Evolutionary conservation across 345 rosid species (phyloP).

Genomic region (Acer negundo): DNA sequence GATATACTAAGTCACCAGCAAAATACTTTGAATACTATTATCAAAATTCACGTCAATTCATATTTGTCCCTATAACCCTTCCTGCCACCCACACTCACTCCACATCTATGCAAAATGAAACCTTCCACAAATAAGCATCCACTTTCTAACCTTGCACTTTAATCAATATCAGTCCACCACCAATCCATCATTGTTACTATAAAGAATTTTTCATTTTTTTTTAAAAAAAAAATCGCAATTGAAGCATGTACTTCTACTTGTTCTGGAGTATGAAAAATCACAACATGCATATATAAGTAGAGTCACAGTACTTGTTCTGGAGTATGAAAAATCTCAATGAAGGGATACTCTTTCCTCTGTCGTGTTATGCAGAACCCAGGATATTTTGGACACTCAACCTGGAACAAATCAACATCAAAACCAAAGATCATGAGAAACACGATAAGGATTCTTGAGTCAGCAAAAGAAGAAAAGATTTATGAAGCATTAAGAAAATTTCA

Average conservation of each 20-base stretch:
- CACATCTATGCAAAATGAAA: background rate
- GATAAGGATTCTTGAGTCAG: background rate
- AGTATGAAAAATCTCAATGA: conserved; percentile 87
- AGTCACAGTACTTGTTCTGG: conserved; percentile 68
- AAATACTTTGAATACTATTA: background rate
- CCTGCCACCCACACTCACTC: background rate
- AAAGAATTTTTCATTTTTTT: background rate
- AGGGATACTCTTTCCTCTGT: conserved; percentile 87
- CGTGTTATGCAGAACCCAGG: conserved; percentile 92
- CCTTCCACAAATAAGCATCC: background rate
- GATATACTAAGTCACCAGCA: background rate
- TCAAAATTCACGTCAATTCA: background rate
- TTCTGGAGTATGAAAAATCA: too few relatives aligned
- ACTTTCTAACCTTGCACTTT: background rate
- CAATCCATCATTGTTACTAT: background rate
- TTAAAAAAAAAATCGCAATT: too few relatives aligned
- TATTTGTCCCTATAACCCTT: background rate
- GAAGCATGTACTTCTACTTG: too few relatives aligned
- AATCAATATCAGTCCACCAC: background rate
- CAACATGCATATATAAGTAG: conserved; percentile 1
- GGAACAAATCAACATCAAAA: conserved; percentile 31
- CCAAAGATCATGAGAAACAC: conserved; percentile 18
- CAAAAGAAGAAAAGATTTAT: background rate
- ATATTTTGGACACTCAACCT: conserved; percentile 99
- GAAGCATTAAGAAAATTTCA: conserved; percentile 29